Evolutionary conservation across 2,329 filamentous ascomycete genomes (phyloP).

Genomic region (Domatiomyces globalis): DNA sequence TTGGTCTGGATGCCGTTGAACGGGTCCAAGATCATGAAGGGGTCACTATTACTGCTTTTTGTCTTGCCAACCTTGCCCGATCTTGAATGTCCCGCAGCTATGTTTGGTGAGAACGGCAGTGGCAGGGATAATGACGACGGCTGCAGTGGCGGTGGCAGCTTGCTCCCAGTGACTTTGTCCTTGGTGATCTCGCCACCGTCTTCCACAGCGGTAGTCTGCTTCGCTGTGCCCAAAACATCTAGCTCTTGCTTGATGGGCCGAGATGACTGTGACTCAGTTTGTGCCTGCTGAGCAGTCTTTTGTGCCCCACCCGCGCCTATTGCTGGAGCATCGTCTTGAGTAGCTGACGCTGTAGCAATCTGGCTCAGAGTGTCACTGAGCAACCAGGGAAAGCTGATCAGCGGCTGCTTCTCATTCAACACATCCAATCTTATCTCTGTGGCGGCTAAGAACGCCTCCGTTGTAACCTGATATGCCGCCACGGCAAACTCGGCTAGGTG

Average conservation of each 20-base stretch:
- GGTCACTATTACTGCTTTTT: not conserved
- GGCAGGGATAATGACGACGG: too few species aligned
- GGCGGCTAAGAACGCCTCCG: slow-evolving; percentile 35
- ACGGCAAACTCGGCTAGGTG: slow-evolving; percentile 58
- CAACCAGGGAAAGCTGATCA: slow-evolving; percentile 92
- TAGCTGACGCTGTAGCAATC: slow-evolving; percentile 37
- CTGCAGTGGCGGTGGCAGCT: not conserved
- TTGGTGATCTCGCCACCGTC: not conserved
- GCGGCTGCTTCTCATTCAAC: slow-evolving; percentile 43
- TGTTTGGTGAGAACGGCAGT: slow-evolving; percentile 21
- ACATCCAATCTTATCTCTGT: slow-evolving; percentile 21
- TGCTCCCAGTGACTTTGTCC: not conserved
- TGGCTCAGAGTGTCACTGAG: slow-evolving; percentile 58
- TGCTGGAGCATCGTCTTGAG: not conserved
- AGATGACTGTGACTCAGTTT: not conserved
- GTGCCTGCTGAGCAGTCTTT: not conserved
- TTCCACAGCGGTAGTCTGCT: not conserved
- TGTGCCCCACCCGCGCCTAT: not conserved
- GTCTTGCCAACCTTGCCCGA: not conserved
- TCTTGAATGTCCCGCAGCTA: not conserved
- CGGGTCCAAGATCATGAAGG: not conserved
- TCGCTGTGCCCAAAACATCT: not conserved
- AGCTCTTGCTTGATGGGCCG: not conserved
- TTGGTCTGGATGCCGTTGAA: not conserved
- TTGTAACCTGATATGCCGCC: slow-evolving; percentile 65